phyloP scores from a whole-genome alignment of 2,329 filamentous ascomycete genomes.

The Aotearoamyces nothofagi region DNA sequence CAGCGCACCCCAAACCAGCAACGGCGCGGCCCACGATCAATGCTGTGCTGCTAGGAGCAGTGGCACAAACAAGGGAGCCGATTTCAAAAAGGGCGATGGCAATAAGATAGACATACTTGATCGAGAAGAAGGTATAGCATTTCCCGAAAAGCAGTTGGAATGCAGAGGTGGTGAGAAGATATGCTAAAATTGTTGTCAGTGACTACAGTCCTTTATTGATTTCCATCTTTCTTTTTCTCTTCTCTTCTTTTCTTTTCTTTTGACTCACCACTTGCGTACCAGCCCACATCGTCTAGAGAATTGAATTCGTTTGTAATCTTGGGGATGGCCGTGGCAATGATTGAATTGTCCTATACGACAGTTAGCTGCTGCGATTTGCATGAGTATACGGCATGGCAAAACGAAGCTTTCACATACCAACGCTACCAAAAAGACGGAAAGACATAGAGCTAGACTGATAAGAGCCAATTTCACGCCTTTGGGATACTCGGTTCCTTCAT shows the following conservation, averaged over 20 bases:
- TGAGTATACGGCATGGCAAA: too few relatives aligned
- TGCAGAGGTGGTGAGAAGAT: constrained; percentile 18
- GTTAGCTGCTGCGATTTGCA: too few relatives aligned
- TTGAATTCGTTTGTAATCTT: constrained; percentile 24
- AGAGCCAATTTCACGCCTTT: constrained; percentile 14
- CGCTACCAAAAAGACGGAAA: constrained; percentile 16
- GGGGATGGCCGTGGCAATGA: constrained; percentile 23
- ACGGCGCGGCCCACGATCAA: constrained; percentile 18
- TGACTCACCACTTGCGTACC: constrained; percentile 27
- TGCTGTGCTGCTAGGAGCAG: constrained; percentile 15
- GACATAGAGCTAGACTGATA: constrained; percentile 14
- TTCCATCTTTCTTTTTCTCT: too few relatives aligned
- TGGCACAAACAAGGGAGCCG: constrained; percentile 16
- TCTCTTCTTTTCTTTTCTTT: too few relatives aligned
- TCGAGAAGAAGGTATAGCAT: constrained; percentile 18
- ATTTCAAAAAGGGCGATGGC: constrained; percentile 18
- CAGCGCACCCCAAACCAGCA: constrained; percentile 18
- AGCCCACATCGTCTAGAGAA: constrained; percentile 27
- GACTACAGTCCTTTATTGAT: too few relatives aligned
- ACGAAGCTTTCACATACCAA: too few relatives aligned
- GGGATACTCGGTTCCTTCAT: constrained; percentile 16
- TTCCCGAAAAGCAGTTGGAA: constrained; percentile 17
- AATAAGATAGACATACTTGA: constrained; percentile 17
- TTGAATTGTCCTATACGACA: constrained; percentile 16
- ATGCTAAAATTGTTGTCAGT: too few relatives aligned